Evolutionary conservation across 495 filamentous ascomycete species (phyloP), one percentile per base, ranked within the genome.

Genomic region (Corynascus novoguineensis): DNA sequence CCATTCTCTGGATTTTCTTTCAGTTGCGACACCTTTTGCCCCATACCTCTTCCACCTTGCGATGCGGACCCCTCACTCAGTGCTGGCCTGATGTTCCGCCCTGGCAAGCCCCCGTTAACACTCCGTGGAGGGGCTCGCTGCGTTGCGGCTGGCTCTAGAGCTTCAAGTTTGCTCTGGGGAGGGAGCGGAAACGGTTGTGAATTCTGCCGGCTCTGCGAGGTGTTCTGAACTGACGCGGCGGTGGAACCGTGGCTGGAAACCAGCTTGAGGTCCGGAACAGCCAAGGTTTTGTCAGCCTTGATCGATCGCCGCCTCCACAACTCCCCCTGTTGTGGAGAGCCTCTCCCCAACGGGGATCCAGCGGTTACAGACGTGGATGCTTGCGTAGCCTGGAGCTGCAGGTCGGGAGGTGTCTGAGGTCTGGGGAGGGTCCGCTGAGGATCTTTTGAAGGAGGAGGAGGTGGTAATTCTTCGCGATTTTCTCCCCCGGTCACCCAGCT

Each of bases 291-390:
- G 37, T 79, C 75, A 42, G 61, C 64, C 60, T 67, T 76, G 11
- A 71, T 59, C 22, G 76, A 78, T 56, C 74, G 67, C n/a, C 76
- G 68, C 34, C 71, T 68, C 75, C 75, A 77, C 41, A 79, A 71
- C 47, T 76, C 66, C 14, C 62, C 69, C 28, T 68, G 63, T 24
- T 61, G 70, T 9, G 75, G 69, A 28, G 71, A 69, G n/a, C 38
- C 56, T 37, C 61, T 53, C 8, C 31, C 29, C 41, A 59, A 45
- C 17, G 59, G 55, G 17, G 60, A 55, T 54, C 59, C 31, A 15
- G 41, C 42, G 11, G 46, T 60, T 47, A 53, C 44, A 34, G 51
- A 51, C 22, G 62, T 56, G 21, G 57, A 50, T 45, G 59, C 50
- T 40, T 61, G 62, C 28, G 35, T 56, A 24, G 42, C 5, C 34